Conservation (phyloP, 2,329 filamentous ascomycete genomes). For the Ophiobolus disseminans region DNA sequence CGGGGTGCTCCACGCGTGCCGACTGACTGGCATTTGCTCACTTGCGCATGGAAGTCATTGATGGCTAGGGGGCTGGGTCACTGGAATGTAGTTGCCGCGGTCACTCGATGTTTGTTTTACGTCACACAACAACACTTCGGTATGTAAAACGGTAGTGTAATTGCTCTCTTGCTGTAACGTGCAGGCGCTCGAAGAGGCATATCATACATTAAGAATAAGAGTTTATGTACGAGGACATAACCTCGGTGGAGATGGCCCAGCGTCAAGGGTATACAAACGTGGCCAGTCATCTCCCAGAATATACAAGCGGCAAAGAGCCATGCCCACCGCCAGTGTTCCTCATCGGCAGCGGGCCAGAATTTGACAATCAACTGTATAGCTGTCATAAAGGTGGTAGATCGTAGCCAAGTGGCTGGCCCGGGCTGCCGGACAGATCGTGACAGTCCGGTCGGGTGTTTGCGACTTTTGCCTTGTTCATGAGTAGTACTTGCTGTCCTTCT, state of each 20-base stretch:
- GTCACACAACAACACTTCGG: background rate
- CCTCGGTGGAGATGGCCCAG: slow-evolving; percentile 38
- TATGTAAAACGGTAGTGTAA: slow-evolving; percentile 24
- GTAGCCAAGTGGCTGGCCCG: slow-evolving; percentile 47
- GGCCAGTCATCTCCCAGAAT: slow-evolving; percentile 46
- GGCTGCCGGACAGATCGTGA: slow-evolving; percentile 21
- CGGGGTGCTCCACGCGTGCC: no score
- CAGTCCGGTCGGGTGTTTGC: slow-evolving; percentile 25
- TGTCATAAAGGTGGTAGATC: slow-evolving; percentile 46
- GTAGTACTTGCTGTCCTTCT: slow-evolving; percentile 72
- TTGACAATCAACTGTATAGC: slow-evolving; percentile 38
- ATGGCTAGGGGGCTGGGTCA: background rate
- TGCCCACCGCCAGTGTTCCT: slow-evolving; percentile 20
- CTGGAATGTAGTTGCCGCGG: background rate
- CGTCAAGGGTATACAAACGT: slow-evolving; percentile 29
- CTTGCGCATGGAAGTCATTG: no score
- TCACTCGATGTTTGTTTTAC: background rate
- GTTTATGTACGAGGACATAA: slow-evolving; percentile 51
- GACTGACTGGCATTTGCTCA: no score
- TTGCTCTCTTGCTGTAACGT: slow-evolving; percentile 41
- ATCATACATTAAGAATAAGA: slow-evolving; percentile 54
- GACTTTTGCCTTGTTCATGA: slow-evolving; percentile 23
- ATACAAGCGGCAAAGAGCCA: slow-evolving; percentile 41
- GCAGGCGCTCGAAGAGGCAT: slow-evolving; percentile 40
- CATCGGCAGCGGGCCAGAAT: slow-evolving; percentile 23